A percentile compares a stretch with the other conserved stretches of the same genome.
phyloP scores from a whole-genome alignment of 176 grass and related monocot genomes.

The Aegilops tauschii region DNA sequence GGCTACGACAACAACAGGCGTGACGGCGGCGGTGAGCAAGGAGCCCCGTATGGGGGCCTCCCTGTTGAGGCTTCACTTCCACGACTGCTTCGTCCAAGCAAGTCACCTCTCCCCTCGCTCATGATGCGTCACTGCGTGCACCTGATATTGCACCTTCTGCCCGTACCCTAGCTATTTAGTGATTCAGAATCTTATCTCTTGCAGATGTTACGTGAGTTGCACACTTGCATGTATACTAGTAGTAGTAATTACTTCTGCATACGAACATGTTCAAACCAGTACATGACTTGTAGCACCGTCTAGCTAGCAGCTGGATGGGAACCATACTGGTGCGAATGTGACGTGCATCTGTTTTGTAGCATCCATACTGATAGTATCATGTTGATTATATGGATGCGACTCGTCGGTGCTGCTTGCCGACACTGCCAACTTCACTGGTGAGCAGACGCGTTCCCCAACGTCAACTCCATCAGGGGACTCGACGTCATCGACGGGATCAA shows the following conservation, averaged over 20 bases:
- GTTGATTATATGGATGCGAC: conserved; percentile 55
- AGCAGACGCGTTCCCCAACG: conserved; percentile 45
- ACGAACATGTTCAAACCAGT: background rate
- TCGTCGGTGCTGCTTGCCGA: conserved; percentile 60
- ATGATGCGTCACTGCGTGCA: background rate
- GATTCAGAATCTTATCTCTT: background rate
- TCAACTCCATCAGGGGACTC: conserved; percentile 55
- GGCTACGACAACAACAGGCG: background rate
- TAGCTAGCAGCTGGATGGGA: background rate
- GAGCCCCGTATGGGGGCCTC: conserved; percentile 72
- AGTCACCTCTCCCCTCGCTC: background rate
- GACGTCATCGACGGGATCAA: conserved; percentile 56
- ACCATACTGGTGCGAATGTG: background rate
- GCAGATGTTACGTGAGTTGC: too few relatives aligned
- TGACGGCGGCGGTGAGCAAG: conserved; percentile 40
- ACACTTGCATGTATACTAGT: too few relatives aligned
- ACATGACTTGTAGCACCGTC: too few relatives aligned
- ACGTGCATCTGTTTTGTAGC: background rate
- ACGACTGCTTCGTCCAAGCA: conserved; percentile 90
- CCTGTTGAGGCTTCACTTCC: conserved; percentile 73
- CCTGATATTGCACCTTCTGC: background rate
- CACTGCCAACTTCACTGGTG: conserved; percentile 52
- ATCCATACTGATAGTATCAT: background rate
- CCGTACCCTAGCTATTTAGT: background rate
- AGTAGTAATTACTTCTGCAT: background rate